Evolutionary conservation across 305 asterid species (phyloP).

Genomic region (Fraxinus greggii): DNA sequence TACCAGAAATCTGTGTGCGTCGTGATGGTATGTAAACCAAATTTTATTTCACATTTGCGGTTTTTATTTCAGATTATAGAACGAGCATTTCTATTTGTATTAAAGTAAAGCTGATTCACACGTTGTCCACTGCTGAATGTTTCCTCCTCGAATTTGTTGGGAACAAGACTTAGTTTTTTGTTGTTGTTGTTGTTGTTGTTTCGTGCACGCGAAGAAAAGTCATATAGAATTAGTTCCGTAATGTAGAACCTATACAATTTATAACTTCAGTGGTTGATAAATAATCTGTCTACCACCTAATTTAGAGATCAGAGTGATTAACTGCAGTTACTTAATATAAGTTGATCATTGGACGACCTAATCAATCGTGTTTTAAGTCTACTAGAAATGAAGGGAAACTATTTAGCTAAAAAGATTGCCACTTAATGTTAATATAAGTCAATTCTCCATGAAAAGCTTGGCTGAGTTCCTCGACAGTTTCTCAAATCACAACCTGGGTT

Average conservation of each 20-base stretch:
- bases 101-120: background rate
- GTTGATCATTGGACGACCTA: background rate
- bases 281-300: background rate
- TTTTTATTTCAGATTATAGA: background rate
- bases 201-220: background rate
- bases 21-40: conserved; percentile 66
- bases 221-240: background rate
- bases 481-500: background rate
- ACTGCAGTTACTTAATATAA: background rate
- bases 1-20: conserved; percentile 93
- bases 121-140: background rate
- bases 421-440: background rate
- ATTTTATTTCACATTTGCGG: background rate
- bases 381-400: background rate
- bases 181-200: background rate
- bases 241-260: background rate
- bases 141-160: background rate
- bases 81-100: background rate
- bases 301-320: background rate
- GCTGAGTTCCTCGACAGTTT: background rate
- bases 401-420: background rate
- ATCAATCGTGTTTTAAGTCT: background rate
- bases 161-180: background rate
- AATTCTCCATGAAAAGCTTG: background rate
- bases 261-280: background rate